Evolutionary conservation across 2,329 filamentous ascomycete species (phyloP), one percentile per base, ranked within the genome.

Genomic region (Scytalidium lignicola): DNA sequence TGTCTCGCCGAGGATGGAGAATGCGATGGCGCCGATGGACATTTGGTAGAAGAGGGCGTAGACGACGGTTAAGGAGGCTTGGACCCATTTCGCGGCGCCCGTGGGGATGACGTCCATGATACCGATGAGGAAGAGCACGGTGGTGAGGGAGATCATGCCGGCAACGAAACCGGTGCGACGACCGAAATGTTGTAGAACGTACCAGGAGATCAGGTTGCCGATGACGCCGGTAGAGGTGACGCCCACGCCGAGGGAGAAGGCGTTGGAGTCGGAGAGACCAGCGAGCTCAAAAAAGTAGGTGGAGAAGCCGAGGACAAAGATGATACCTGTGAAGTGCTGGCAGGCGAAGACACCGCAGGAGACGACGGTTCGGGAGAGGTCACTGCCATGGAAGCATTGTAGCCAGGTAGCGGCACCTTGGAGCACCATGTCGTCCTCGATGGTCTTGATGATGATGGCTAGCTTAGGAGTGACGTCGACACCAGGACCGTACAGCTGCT

Each of bases 281-380:
- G 70, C 70, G 3, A 68, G 67, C 44, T 73, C 59, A 61, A 75
- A 74, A 64, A 75, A 75, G 58, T 75, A 75, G 3, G 68, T 72
- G 4, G 66, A 65, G 55, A 70, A 73, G 23, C 69, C 69, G 22
- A 67, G 55, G 6, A 72, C 67, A 46, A 74, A 56, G 26, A 53
- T 49, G 9, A 57, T 52, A 32, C 56, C 58, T 5, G 52, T 51
- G n/a, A 61, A 28, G 18, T 56, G 52, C 13, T 49, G 47, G 18
- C 53, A 47, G 32, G 52, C 17, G 19, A 56, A 57, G 12, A 56
- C 49, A 1, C 53, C 53, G 39, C 51, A 56, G 23, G 55, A 51
- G 17, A 61, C 54, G 32, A 53, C 51, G 15, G 58, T 60, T 2
- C 59, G 44, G 4, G 51, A 44, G 8, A 57, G 48, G 40, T 62